Evolutionary conservation across 139 green algal genomes (phyloP), one percentile per base, ranked within the genome.

Genomic region (Chlorella sp.): DNA sequence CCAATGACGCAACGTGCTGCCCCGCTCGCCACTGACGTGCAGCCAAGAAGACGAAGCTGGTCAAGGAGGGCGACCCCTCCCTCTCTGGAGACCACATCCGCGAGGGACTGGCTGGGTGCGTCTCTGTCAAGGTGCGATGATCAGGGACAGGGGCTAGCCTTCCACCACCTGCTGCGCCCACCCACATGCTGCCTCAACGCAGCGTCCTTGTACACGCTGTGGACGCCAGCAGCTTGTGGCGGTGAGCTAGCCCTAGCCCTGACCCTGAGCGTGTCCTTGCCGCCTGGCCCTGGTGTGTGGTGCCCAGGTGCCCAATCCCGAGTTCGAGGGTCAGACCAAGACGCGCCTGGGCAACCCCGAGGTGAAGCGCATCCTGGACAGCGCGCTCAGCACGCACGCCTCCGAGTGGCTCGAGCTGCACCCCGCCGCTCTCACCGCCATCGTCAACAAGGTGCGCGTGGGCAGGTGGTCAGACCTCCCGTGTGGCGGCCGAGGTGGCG

Each of bases 321-420:
- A 98, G 86, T 99, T 99, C 84, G 93, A 99, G 81, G 95, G 95
- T 2, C 95, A 99, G 86, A 99, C 95, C 42, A 99, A 99, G 84
- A 96, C 93, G 24, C 82, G 92, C 64, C 86, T 99, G 62, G 93
- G 93, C 78, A 98, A 98, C 77, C 90, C 92, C 2, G 92, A 96
- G 75, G 95, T 97, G 6, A 77, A 88, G 23, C 81, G 71, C 51
- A 83, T 94, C 14, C 90, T 97, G 35, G 91, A 97, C 20, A 63
- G 34, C n/a, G 85, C 83, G 31, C 84, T 94, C 10, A 59, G 67
- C 10, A 74, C 88, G 70, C 82, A 86, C 35, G 72, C 82, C 29
- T 34, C 69, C 31, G 76, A 81, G 31, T 87, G 82, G 77, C 31
- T 74, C 35, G 74, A 80, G 36, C 51, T 33, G 5, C 31, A 74